Conservation (phyloP, 495 filamentous ascomycete genomes). For the Aspergillus sclerotioniger region DNA sequence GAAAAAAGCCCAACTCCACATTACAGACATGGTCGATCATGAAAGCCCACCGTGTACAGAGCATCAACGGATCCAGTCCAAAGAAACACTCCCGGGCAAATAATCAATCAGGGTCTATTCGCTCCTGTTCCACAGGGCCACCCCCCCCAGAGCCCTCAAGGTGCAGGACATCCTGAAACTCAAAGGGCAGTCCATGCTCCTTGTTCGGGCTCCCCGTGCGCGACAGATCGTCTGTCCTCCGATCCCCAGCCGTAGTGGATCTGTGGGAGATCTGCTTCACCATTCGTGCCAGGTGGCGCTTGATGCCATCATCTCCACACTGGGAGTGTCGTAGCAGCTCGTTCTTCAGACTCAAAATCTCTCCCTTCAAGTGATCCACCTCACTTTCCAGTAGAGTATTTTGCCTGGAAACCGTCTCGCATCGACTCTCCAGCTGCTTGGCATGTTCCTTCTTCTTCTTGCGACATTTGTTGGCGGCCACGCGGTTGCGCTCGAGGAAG, state of each 20-base stretch:
- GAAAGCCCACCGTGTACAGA: background rate
- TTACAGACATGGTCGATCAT: background rate
- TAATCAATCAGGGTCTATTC: background rate
- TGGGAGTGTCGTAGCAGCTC: conserved; percentile 59
- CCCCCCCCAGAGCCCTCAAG: background rate
- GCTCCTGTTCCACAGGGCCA: background rate
- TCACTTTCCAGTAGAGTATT: conserved; percentile 9
- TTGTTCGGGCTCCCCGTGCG: background rate
- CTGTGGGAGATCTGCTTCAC: conserved; percentile 33
- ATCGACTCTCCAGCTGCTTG: conserved; percentile 53
- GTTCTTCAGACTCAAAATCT: conserved; percentile 56
- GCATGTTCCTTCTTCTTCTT: conserved; percentile 83
- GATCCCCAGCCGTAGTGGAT: background rate
- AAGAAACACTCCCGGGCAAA: background rate
- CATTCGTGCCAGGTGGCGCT: conserved; percentile 49
- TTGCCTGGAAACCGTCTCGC: conserved; percentile 32
- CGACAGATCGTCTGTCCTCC: background rate
- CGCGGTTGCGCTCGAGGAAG: conserved; percentile 78
- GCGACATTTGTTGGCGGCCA: conserved; percentile 83
- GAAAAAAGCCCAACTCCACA: no score
- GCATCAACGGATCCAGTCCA: background rate
- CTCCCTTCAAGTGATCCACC: conserved; percentile 16
- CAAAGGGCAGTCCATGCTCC: background rate
- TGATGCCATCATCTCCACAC: conserved; percentile 57
- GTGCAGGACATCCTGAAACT: background rate